Evolutionary conservation across 768 basidiomycete species (phyloP).

Genomic region (Russula olivacea): DNA sequence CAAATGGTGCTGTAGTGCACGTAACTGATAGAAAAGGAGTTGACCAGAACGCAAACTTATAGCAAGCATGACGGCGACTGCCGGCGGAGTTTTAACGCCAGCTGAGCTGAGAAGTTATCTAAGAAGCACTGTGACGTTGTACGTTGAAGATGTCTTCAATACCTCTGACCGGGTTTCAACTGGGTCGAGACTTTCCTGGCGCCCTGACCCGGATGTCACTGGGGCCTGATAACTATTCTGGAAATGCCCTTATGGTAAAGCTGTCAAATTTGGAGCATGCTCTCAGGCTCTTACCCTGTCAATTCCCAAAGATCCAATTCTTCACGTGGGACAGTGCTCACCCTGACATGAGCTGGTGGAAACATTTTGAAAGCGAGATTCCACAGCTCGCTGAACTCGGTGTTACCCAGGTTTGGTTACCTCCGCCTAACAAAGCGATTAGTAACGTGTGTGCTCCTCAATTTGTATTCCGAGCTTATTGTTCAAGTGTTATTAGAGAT

Average conservation of each 20-base stretch:
- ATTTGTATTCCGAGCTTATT: neutral
- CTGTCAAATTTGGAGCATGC: neutral
- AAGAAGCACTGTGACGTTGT: no score
- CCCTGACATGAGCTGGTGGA: conserved; percentile 70
- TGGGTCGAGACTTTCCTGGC: conserved; percentile 27
- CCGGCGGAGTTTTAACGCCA: conserved; percentile 30
- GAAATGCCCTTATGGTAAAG: conserved; percentile 64
- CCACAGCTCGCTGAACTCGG: conserved; percentile 60
- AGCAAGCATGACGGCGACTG: neutral
- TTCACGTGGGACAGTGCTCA: conserved; percentile 74
- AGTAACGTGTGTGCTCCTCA: conserved; percentile 38
- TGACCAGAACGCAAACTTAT: neutral
- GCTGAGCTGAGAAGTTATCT: no score
- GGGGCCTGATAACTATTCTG: conserved; percentile 41
- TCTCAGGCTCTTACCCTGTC: conserved; percentile 6
- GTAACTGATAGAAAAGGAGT: conserved; percentile 33
- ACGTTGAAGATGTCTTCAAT: conserved; percentile 8
- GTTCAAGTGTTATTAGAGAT: conserved; percentile 39
- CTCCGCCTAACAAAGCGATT: conserved; percentile 78
- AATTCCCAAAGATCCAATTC: conserved; percentile 56
- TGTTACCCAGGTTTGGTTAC: conserved; percentile 78
- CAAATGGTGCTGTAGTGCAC: conserved; percentile 43
- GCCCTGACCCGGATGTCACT: conserved; percentile 58
- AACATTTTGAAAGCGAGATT: conserved; percentile 59
- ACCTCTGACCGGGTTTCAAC: neutral